Evolutionary conservation across 306 rosid genomes (phyloP).

Genomic region (Quercus mongolica): DNA sequence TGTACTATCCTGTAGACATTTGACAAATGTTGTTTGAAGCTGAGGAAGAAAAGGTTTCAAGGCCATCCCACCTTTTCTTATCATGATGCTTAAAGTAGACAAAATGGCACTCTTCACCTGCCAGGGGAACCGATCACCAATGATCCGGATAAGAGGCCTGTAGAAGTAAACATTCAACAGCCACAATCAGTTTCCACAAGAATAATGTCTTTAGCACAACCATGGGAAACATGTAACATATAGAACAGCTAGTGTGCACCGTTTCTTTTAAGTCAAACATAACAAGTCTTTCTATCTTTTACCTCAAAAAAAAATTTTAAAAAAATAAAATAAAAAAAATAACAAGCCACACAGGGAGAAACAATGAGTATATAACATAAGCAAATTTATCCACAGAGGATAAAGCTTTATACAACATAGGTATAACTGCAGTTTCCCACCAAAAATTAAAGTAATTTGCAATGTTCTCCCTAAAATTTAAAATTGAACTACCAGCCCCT

Average conservation of each 20-base stretch:
- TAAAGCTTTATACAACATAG: not conserved
- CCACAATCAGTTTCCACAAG: slow-evolving; percentile 31
- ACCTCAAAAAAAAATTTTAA: no score
- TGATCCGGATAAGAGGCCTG: slow-evolving; percentile 98
- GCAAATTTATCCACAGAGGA: not conserved
- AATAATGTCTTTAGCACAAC: not conserved
- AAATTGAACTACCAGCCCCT: not conserved
- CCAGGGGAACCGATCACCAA: slow-evolving; percentile 99
- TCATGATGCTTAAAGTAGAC: slow-evolving; percentile 77
- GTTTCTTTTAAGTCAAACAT: not conserved
- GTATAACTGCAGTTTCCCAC: not conserved
- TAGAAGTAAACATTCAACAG: slow-evolving; percentile 4
- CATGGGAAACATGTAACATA: not conserved
- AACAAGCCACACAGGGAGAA: not conserved
- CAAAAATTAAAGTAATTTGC: not conserved
- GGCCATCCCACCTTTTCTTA: slow-evolving; percentile 81
- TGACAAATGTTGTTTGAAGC: slow-evolving; percentile 96
- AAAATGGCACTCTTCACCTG: slow-evolving; percentile 98
- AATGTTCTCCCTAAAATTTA: not conserved
- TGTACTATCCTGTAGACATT: slow-evolving; percentile 89
- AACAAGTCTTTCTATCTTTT: not conserved
- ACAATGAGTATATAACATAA: not conserved
- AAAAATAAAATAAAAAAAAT: not conserved
- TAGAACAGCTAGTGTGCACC: not conserved
- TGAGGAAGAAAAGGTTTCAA: slow-evolving; percentile 98